Base-by-base conservation (phyloP, 2,329 filamentous ascomycete genomes). In the Calonectria naviculata region DNA sequence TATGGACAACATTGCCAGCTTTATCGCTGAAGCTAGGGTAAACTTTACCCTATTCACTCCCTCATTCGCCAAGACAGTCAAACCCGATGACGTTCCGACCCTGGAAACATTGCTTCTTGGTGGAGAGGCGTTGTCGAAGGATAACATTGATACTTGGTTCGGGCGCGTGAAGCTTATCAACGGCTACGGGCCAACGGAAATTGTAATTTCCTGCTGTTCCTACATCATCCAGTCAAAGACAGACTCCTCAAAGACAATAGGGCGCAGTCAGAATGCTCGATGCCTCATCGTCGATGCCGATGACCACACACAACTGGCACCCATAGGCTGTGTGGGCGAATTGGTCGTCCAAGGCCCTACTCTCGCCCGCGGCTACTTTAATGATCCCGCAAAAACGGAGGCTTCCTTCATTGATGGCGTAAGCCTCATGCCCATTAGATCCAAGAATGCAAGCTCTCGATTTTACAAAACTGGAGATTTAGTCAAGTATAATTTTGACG, bases 341-440 rank as follows among this genome's bases (percentile, higher is more conserved):
- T 31, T 75, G 7, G 61, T 71, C 1, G 54, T 75, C 49, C 65
- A 75, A 38, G 71, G 67, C 1, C 87, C 87, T 5, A 63, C 46
- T 31, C 24, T 89, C 12, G 86, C 84, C 24, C 80, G 84, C 31
- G 86, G 87, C 38, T 90, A 89, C 68, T 78, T 88, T n/a, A 85
- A 87, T 38, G 54, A 67, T 21, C 41, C 42, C 1, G 17, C 24
- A 7, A 36, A 19, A 19, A 67, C 65, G 1, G 17, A 29, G 5
- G 41, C 54, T 5, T 52, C 61, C 4, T 66, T 54, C 36, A 54
- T 54, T 8, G 47, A 66, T 7, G 63, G 63, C 9, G 47, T 56
- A 9, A 34, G 46, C 7, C 34, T 64, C 1, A 19, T 66, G 4
- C 63, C 63, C 6, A 7, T 46, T 6, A 2, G 3, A 1, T 34